A percentile compares a stretch with the other conserved stretches of the same genome.
These are phyloP conservation scores for Chaetomium strumarium DNA, from an alignment of 2,329 filamentous ascomycete species.

Conservation along the genomic window DNA sequence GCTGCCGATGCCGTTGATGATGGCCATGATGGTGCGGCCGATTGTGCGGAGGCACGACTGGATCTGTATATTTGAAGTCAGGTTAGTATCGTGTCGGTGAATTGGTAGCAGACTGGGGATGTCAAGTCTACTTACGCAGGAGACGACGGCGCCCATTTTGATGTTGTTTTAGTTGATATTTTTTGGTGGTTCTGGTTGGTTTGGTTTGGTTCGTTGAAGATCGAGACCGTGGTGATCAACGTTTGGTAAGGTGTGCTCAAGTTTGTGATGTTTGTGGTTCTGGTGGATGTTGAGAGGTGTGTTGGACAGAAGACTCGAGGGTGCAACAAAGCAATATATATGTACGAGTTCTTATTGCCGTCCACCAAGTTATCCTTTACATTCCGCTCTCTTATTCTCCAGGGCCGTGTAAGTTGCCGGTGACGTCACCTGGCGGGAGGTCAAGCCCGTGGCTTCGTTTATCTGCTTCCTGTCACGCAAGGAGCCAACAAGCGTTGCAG, in stretches of 20 bases:
- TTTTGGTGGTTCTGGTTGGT: conserved; percentile 9
- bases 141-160: conserved; percentile 77
- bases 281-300: background rate
- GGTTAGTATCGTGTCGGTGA: conserved; percentile 20
- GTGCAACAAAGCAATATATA: background rate
- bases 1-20: conserved; percentile 60
- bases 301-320: background rate
- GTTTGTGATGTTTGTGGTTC: background rate
- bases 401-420: conserved; percentile 6
- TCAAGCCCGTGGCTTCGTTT: background rate
- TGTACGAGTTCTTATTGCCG: background rate
- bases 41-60: conserved; percentile 56
- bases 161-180: conserved; percentile 16
- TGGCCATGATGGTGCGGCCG: conserved; percentile 60
- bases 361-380: background rate
- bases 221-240: background rate
- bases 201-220: conserved; percentile 7
- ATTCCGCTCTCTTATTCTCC: no score
- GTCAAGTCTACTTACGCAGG: conserved; percentile 60
- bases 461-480: no score
- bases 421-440: conserved; percentile 13
- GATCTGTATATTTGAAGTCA: conserved; percentile 39
- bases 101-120: background rate
- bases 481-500: no score
- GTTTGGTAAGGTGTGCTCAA: background rate